These are phyloP conservation scores for Stephania japonica DNA, from an alignment of 164 flowering plant genomes.

Conservation along the genomic window DNA sequence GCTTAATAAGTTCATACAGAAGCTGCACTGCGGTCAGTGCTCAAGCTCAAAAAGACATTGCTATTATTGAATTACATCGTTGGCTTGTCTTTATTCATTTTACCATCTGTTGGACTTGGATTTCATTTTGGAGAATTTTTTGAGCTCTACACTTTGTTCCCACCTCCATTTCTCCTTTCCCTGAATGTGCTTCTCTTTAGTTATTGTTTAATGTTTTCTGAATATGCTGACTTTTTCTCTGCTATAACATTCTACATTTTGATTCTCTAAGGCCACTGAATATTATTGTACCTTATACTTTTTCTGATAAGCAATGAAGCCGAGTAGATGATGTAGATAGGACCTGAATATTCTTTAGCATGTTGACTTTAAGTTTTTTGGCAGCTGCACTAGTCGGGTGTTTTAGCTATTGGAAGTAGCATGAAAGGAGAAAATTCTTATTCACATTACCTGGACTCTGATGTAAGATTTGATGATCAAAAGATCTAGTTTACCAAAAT, in stretches of 20 bases:
- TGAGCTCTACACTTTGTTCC: not conserved
- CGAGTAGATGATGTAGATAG: not conserved
- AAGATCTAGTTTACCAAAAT: not conserved
- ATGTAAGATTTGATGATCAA: conserved; percentile 49
- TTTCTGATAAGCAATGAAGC: no score
- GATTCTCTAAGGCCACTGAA: not conserved
- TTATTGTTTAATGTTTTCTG: not conserved
- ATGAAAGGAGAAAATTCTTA: conserved; percentile 97
- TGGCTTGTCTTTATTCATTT: not conserved
- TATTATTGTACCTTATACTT: not conserved
- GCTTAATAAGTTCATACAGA: not conserved
- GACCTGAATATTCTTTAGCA: not conserved
- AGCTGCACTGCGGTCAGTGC: not conserved
- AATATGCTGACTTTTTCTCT: not conserved
- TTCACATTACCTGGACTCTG: conserved; percentile 95
- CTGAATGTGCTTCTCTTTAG: not conserved
- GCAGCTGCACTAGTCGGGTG: conserved; percentile 99
- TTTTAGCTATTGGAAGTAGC: conserved; percentile 98
- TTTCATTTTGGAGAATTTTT: not conserved
- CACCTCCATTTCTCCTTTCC: not conserved
- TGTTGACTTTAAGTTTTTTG: not conserved
- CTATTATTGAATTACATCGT: not conserved
- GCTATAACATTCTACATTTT: not conserved
- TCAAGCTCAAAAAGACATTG: not conserved
- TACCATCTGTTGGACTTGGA: not conserved